A percentile compares a stretch with the other conserved stretches of the same genome.
These are phyloP conservation scores for Leishmania braziliensis DNA, from an alignment of 208 protist genomes.

Conservation along the genomic window DNA sequence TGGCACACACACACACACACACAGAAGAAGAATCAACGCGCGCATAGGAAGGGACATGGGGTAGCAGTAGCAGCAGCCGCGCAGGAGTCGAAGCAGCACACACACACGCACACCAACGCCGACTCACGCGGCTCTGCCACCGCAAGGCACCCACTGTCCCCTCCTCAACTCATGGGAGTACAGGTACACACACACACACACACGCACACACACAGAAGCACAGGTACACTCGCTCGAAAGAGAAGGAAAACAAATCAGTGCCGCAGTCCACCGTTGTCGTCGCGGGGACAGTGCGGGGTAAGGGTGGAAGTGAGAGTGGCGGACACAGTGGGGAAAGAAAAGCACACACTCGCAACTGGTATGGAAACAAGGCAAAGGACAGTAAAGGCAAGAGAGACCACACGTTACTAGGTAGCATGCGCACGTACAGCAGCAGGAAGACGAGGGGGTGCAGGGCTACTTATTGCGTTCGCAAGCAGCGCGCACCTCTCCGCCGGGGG, in stretches of 20 bases:
- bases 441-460: neutral
- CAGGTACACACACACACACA: neutral
- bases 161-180: constrained; percentile 11
- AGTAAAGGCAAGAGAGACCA: neutral
- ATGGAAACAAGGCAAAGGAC: neutral
- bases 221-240: neutral
- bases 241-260: neutral
- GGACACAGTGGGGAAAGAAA: neutral
- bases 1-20: constrained; percentile 2
- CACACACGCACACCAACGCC: neutral
- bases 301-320: neutral
- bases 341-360: neutral
- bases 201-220: neutral
- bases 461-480: neutral
- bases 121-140: neutral
- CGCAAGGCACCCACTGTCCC: neutral
- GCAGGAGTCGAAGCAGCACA: neutral
- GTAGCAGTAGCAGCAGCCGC: neutral
- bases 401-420: neutral
- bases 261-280: neutral
- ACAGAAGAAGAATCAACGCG: constrained; percentile 4
- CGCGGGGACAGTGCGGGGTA: neutral
- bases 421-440: neutral
- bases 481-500: neutral
- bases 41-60: neutral